Evolutionary conservation across 2,329 filamentous ascomycete species (phyloP), one percentile per base, ranked within the genome.

Genomic region (Arthrocladium fulminans): DNA sequence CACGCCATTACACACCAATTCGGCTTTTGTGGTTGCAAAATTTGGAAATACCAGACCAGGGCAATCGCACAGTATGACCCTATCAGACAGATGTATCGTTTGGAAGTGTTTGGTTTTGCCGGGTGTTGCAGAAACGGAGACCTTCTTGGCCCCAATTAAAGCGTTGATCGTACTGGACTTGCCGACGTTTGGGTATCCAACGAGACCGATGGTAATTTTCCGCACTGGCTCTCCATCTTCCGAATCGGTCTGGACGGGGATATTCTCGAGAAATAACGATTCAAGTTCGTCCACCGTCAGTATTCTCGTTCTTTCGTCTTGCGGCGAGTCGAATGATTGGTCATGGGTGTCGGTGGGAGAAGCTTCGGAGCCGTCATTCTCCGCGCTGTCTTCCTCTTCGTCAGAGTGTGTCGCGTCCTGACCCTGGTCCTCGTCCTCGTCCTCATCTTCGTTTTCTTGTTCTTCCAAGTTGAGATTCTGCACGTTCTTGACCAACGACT

Each of bases 41-140:
- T 97, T 97, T 60, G 92, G 89, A 66, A 98, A 97, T 1, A 98
- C 94, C 17, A 98, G 82, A 83, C 92, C 92, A 8, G 92, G 92
- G 63, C 92, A 98, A 81, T 98, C 92, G 68, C 92, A 97, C 5
- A 98, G 79, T 40, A 97, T 78, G 54, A 98, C 88, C 51, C 82
- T 80, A 1, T 92, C 85, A 51, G 86, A 92, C 25, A 98, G 79
- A 64, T 96, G 89, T 51, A 98, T 92, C 1, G 92, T 98, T 67
- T 98, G 92, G 72, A 98, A 98, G 62, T 98, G 92, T 73, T 98
- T 98, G 12, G 92, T 98, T 72, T 98, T 98, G 65, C 92, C 92
- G 3, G 92, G 92, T 1, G 92, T 98, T 12, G 90, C 84, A 13
- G 92, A 98, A 32, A 98, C 94, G 0, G 90, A 97, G 4, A 98